These are phyloP conservation scores for Allodekkera sacchari DNA, from an alignment of 805 yeast genomes.

Conservation along the genomic window DNA sequence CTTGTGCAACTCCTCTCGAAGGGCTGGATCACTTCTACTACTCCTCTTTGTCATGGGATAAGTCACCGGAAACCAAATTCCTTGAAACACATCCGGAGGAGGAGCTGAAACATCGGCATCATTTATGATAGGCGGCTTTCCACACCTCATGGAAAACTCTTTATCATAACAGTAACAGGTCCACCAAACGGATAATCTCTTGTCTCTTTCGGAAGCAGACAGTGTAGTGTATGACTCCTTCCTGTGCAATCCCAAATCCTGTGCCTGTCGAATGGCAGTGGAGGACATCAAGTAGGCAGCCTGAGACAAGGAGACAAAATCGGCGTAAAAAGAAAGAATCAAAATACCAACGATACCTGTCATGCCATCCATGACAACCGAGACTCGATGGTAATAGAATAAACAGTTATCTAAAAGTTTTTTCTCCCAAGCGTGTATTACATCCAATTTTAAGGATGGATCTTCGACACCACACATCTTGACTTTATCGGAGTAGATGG, in stretches of 20 bases:
- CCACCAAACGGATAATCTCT: slow-evolving; percentile 41
- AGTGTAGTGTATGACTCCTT: slow-evolving; percentile 34
- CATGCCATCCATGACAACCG: slow-evolving; percentile 42
- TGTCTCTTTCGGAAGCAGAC: slow-evolving; percentile 26
- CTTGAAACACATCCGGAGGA: slow-evolving; percentile 16
- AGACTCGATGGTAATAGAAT: slow-evolving; percentile 44
- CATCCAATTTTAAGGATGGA: slow-evolving; percentile 8
- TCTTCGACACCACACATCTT: slow-evolving; percentile 2
- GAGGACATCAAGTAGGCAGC: slow-evolving; percentile 33
- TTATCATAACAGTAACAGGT: slow-evolving; percentile 38
- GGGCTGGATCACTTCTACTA: slow-evolving; percentile 4
- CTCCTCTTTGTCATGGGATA: slow-evolving; percentile 2
- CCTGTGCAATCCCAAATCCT: slow-evolving; percentile 50
- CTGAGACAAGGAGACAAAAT: slow-evolving; percentile 26
- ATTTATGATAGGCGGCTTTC: slow-evolving; percentile 40
- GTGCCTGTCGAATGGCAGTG: slow-evolving; percentile 44
- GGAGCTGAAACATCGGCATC: slow-evolving; percentile 31
- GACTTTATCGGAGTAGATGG: slow-evolving; percentile 6
- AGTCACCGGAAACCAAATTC: slow-evolving; percentile 13
- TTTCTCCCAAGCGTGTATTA: slow-evolving; percentile 21
- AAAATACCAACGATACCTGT: slow-evolving; percentile 44
- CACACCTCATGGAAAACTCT: slow-evolving; percentile 35
- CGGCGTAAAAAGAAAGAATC: slow-evolving; percentile 34
- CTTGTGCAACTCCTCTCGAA: slow-evolving; percentile 6
- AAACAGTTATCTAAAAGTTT: slow-evolving; percentile 32